Conservation (phyloP, 768 basidiomycete species). For the Exidia glandulosa region DNA sequence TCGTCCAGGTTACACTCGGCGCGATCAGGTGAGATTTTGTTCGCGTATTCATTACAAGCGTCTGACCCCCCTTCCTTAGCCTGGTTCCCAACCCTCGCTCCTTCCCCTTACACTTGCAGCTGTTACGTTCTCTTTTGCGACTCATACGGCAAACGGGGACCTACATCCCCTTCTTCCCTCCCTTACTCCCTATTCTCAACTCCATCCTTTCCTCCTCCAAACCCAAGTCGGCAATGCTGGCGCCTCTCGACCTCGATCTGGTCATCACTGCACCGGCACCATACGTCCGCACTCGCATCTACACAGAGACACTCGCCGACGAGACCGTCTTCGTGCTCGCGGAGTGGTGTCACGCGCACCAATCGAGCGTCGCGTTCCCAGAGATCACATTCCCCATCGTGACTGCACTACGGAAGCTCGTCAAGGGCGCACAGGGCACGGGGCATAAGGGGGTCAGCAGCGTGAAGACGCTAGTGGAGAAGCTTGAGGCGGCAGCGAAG, state of each 20-base stretch:
- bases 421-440: slow-evolving; percentile 46
- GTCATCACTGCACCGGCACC: slow-evolving; percentile 79
- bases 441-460: slow-evolving; percentile 44
- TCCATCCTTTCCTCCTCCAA: slow-evolving; percentile 74
- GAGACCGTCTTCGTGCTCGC: slow-evolving; percentile 69
- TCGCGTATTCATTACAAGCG: background rate
- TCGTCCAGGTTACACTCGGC: slow-evolving; percentile 89
- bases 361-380: slow-evolving; percentile 75
- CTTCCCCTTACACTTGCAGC: slow-evolving; percentile 89
- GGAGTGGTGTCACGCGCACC: slow-evolving; percentile 59
- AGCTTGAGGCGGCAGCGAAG: slow-evolving; percentile 69
- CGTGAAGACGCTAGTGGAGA: slow-evolving; percentile 74
- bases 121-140: slow-evolving; percentile 78
- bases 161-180: slow-evolving; percentile 83
- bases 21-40: slow-evolving; percentile 65
- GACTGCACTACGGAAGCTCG: slow-evolving; percentile 54
- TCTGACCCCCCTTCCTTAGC: slow-evolving; percentile 28
- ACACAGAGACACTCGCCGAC: slow-evolving; percentile 71
- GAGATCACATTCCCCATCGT: slow-evolving; percentile 77
- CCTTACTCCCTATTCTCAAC: slow-evolving; percentile 71
- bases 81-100: slow-evolving; percentile 85
- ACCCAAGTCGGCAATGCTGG: slow-evolving; percentile 74
- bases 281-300: slow-evolving; percentile 81
- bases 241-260: slow-evolving; percentile 81
- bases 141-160: slow-evolving; percentile 72